Evolutionary conservation across 345 rosid species (phyloP).

Genomic region (Eutrema yunnanense): DNA sequence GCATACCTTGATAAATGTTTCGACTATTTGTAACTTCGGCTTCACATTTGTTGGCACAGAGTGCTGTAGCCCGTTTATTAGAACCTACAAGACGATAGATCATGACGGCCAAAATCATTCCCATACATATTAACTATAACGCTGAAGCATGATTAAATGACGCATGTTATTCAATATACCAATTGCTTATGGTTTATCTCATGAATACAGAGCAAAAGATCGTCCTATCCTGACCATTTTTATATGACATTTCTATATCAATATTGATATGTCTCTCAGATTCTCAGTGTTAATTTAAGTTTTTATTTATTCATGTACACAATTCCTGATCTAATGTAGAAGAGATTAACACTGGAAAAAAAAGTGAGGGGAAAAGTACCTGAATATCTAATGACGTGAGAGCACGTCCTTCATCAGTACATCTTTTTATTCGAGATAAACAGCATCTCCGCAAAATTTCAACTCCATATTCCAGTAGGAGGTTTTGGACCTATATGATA

Average conservation of each 20-base stretch:
- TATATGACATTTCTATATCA: background rate
- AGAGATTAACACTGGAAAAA: background rate
- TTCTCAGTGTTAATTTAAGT: background rate
- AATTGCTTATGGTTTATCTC: background rate
- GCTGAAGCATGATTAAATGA: background rate
- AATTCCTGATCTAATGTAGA: background rate
- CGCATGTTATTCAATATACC: background rate
- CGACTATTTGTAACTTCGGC: constrained; percentile 34
- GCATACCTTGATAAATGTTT: too few species aligned
- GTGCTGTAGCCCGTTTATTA: constrained; percentile 82
- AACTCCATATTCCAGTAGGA: constrained; percentile 70
- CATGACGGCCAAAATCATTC: background rate
- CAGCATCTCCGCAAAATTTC: constrained; percentile 90
- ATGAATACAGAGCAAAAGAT: background rate
- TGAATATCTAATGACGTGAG: constrained; percentile 94
- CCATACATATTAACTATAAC: background rate
- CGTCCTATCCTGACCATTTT: constrained; percentile 1
- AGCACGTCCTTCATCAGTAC: constrained; percentile 93
- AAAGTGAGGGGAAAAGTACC: constrained; percentile 34
- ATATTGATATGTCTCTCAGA: background rate
- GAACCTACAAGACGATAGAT: constrained; percentile 45
- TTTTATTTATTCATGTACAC: background rate
- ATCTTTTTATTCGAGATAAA: constrained; percentile 83
- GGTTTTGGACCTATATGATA: constrained; percentile 60
- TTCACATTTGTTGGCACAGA: constrained; percentile 67